These are phyloP conservation scores for Xylariaceae sp. DNA, from an alignment of 2,329 filamentous ascomycete species.

Conservation along the genomic window DNA sequence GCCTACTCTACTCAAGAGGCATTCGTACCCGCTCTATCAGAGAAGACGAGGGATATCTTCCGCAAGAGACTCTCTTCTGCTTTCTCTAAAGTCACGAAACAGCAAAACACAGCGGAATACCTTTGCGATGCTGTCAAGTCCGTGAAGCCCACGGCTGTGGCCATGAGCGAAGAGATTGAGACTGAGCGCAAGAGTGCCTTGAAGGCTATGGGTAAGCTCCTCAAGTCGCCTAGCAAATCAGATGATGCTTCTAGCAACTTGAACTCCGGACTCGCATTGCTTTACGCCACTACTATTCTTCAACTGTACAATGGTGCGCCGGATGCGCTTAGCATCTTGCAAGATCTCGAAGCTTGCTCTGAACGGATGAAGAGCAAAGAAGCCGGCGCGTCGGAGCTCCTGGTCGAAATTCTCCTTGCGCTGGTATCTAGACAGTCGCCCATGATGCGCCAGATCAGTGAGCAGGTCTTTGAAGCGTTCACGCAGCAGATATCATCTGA, in stretches of 20 bases:
- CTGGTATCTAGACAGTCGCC: constrained; percentile 82
- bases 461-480: constrained; percentile 83
- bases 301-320: constrained; percentile 87
- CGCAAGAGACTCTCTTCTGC: constrained; percentile 54
- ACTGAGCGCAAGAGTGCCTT: constrained; percentile 48
- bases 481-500: constrained; percentile 67
- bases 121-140: constrained; percentile 51
- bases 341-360: constrained; percentile 74
- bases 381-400: constrained; percentile 58
- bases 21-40: constrained; percentile 43
- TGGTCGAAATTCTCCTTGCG: constrained; percentile 85
- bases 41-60: constrained; percentile 50
- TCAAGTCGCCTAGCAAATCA: constrained; percentile 37
- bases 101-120: constrained; percentile 47
- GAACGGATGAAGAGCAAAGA: constrained; percentile 58
- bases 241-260: constrained; percentile 40
- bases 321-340: constrained; percentile 75
- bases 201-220: constrained; percentile 48
- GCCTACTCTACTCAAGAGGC: constrained; percentile 48
- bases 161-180: constrained; percentile 52
- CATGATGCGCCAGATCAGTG: constrained; percentile 77
- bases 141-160: constrained; percentile 47
- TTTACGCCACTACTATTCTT: constrained; percentile 79
- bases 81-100: constrained; percentile 53
- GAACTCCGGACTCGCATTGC: constrained; percentile 62